Evolutionary conservation across 768 basidiomycete species (phyloP).

Genomic region (Hemileccinum impolitum): DNA sequence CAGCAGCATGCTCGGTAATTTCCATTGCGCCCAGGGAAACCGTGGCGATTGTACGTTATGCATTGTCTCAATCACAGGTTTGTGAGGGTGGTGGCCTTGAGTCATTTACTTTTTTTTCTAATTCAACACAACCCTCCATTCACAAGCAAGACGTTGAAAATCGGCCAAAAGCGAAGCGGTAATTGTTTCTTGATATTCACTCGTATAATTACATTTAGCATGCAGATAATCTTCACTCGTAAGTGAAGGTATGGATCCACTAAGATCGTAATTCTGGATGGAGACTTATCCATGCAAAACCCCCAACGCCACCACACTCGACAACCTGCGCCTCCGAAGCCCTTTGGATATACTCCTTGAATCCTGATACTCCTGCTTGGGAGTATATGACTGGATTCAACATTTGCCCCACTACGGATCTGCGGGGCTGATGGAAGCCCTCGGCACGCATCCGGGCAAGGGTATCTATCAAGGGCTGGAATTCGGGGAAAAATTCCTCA

Average conservation of each 20-base stretch:
- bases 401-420: slow-evolving; percentile 36
- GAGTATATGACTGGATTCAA: slow-evolving; percentile 35
- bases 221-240: slow-evolving; percentile 6
- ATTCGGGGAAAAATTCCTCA: slow-evolving; percentile 10
- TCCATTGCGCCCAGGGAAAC: neutral
- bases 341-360: slow-evolving; percentile 38
- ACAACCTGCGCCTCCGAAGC: slow-evolving; percentile 40
- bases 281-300: slow-evolving; percentile 35
- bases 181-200: slow-evolving; percentile 10
- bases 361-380: slow-evolving; percentile 38
- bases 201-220: slow-evolving; percentile 15
- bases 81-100: neutral
- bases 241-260: slow-evolving; percentile 5
- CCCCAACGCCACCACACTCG: slow-evolving; percentile 38
- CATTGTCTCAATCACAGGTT: slow-evolving; percentile 1
- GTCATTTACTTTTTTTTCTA: neutral
- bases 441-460: slow-evolving; percentile 32
- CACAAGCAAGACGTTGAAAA: no score
- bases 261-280: slow-evolving; percentile 23
- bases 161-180: slow-evolving; percentile 1
- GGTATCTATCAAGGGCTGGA: slow-evolving; percentile 31
- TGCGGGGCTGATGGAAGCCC: slow-evolving; percentile 33
- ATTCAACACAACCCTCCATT: neutral
- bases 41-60: no score
- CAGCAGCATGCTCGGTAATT: neutral